phyloP scores from a whole-genome alignment of 352 stramenopile species.

The Pythium diclinum region DNA sequence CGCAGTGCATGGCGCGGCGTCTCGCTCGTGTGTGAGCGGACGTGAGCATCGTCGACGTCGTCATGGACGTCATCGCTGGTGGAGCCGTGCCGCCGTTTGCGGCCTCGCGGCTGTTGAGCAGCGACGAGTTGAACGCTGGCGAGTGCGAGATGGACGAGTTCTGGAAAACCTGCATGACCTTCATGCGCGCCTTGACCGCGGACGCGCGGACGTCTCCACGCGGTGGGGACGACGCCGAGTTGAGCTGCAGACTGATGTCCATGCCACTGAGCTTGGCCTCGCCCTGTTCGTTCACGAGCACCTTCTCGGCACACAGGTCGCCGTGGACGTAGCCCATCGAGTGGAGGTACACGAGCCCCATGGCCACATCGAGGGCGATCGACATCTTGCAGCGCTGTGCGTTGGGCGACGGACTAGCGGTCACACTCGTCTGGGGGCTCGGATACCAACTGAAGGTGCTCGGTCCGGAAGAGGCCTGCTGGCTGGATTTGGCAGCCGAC shows the following conservation, averaged over 20 bases:
- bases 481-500: neutral
- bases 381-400: slow-evolving; percentile 60
- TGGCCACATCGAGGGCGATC: slow-evolving; percentile 76
- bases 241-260: slow-evolving; percentile 41
- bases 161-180: slow-evolving; percentile 35
- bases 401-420: slow-evolving; percentile 11
- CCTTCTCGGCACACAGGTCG: slow-evolving; percentile 55
- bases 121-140: slow-evolving; percentile 21
- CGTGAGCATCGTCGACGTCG: slow-evolving; percentile 18
- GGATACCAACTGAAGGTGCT: slow-evolving; percentile 31
- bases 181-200: slow-evolving; percentile 36
- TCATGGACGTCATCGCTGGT: slow-evolving; percentile 4
- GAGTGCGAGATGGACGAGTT: slow-evolving; percentile 34
- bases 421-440: slow-evolving; percentile 43
- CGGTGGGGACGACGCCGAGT: slow-evolving; percentile 16
- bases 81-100: slow-evolving; percentile 1
- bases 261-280: slow-evolving; percentile 78
- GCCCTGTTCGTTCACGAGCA: slow-evolving; percentile 69
- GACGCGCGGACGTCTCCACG: slow-evolving; percentile 36
- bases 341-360: slow-evolving; percentile 76
- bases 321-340: slow-evolving; percentile 57
- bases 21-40: slow-evolving; percentile 13
- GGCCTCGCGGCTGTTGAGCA: slow-evolving; percentile 7
- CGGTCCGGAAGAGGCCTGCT: neutral
- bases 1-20: slow-evolving; percentile 27